Conservation (phyloP, 1,284 basidiomycete genomes). For the Malassezia psittaci region DNA sequence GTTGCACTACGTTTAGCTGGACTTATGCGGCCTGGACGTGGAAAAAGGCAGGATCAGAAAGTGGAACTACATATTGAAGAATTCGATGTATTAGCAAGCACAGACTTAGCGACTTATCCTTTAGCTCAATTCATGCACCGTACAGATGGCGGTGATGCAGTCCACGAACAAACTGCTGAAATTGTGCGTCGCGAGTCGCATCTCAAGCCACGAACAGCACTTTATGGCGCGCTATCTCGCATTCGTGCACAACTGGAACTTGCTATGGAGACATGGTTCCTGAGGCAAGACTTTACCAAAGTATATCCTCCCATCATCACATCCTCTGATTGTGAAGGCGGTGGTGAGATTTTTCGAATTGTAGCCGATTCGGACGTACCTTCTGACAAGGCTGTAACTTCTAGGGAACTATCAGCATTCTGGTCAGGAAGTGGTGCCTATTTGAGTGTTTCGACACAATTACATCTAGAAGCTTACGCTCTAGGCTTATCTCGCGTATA, state of each 20-base stretch:
- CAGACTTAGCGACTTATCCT: constrained; percentile 22
- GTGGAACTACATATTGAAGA: constrained; percentile 26
- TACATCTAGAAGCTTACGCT: constrained; percentile 81
- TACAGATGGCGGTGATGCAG: background rate
- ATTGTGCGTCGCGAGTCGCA: constrained; percentile 19
- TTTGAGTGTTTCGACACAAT: constrained; percentile 85
- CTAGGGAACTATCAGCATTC: constrained; percentile 16
- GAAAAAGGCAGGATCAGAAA: constrained; percentile 23
- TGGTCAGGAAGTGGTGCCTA: constrained; percentile 56
- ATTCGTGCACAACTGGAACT: constrained; percentile 14
- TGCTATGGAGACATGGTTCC: constrained; percentile 10
- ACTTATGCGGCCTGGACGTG: constrained; percentile 20
- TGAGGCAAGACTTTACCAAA: constrained; percentile 62
- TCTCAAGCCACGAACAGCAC: constrained; percentile 14
- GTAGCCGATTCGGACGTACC: constrained; percentile 48
- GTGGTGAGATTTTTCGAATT: constrained; percentile 80
- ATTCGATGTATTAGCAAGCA: constrained; percentile 17
- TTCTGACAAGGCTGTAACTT: background rate
- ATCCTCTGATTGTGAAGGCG: constrained; percentile 90
- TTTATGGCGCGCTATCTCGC: constrained; percentile 8
- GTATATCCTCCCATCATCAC: constrained; percentile 80
- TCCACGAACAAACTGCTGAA: constrained; percentile 4
- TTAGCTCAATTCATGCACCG: constrained; percentile 13
- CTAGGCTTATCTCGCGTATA: constrained; percentile 68
- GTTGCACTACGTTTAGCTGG: constrained; percentile 26